Evolutionary conservation across 345 rosid species (phyloP).

Genomic region (Gossypium turneri): DNA sequence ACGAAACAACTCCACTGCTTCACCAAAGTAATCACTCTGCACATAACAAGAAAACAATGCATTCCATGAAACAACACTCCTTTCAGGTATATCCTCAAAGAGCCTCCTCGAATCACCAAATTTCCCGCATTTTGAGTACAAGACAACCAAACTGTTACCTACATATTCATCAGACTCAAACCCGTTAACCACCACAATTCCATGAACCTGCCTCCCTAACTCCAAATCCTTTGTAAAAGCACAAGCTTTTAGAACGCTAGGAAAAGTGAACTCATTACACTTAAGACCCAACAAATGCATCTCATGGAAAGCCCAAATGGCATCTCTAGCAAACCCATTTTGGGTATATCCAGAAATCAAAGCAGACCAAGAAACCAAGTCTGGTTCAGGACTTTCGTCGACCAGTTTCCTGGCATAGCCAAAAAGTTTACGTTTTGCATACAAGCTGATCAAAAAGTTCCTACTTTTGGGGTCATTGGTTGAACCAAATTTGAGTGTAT

Average conservation of each 20-base stretch:
- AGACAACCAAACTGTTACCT: conserved; percentile 49
- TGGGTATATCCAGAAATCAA: conserved; percentile 56
- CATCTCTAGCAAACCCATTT: conserved; percentile 42
- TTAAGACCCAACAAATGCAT: conserved; percentile 47
- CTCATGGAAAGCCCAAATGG: conserved; percentile 33
- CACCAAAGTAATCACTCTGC: conserved; percentile 33
- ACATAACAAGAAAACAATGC: conserved; percentile 53
- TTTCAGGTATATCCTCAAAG: conserved; percentile 39
- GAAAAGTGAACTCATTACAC: conserved; percentile 56
- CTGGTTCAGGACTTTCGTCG: conserved; percentile 54
- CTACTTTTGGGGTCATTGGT: conserved; percentile 29
- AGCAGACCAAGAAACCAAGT: conserved; percentile 65
- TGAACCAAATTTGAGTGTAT: conserved; percentile 31
- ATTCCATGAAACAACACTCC: conserved; percentile 61
- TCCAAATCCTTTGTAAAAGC: conserved; percentile 31
- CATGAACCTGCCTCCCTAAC: conserved; percentile 61
- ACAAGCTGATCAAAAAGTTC: conserved; percentile 37
- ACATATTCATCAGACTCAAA: conserved; percentile 54
- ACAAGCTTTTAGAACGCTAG: conserved; percentile 59
- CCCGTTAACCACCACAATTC: conserved; percentile 44
- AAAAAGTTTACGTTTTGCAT: conserved; percentile 41
- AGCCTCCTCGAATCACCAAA: conserved; percentile 45
- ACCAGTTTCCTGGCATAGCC: conserved; percentile 48
- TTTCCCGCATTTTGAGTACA: conserved; percentile 55
- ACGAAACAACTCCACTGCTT: conserved; percentile 43